phyloP scores from a whole-genome alignment of 2,329 filamentous ascomycete genomes.

The Trichoderma harzianum region DNA sequence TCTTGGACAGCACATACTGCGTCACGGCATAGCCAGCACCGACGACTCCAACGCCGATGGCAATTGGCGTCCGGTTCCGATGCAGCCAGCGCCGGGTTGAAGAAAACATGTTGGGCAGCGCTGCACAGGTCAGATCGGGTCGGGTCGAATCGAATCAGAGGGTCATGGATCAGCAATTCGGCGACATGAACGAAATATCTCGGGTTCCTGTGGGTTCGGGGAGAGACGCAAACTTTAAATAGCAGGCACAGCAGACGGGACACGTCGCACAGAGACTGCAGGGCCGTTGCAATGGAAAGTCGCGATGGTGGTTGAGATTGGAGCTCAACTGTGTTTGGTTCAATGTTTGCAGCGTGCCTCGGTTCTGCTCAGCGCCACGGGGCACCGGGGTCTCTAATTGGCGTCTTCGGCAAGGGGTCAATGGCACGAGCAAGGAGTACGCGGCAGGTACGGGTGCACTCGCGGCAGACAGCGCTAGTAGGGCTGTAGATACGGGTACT shows the following conservation, averaged over 20 bases:
- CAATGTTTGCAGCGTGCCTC: slow-evolving; percentile 2
- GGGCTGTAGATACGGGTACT: not conserved
- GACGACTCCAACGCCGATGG: slow-evolving; percentile 81
- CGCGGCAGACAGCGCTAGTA: not conserved
- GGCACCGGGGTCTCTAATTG: slow-evolving; percentile 4
- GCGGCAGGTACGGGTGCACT: not conserved
- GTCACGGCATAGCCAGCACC: slow-evolving; percentile 88
- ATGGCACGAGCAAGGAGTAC: not conserved
- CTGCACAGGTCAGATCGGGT: slow-evolving; percentile 1
- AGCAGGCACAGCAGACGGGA: not conserved
- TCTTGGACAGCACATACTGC: slow-evolving; percentile 88
- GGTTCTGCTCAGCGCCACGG: slow-evolving; percentile 12
- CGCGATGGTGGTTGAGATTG: slow-evolving; percentile 4
- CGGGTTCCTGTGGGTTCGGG: not conserved
- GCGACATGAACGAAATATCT: not conserved
- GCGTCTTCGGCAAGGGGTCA: not conserved
- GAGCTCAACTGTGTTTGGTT: not conserved
- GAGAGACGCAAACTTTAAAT: not conserved
- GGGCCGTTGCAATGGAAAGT: not conserved
- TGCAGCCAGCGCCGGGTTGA: slow-evolving; percentile 86
- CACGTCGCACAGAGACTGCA: not conserved
- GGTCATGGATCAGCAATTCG: slow-evolving; percentile 12
- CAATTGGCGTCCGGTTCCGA: slow-evolving; percentile 86
- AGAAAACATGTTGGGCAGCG: slow-evolving; percentile 50
- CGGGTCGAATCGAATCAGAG: slow-evolving; percentile 2